Evolutionary conservation across 371 early-diverging fungal genomes (phyloP).

Genomic region (Circinella umbellata): DNA sequence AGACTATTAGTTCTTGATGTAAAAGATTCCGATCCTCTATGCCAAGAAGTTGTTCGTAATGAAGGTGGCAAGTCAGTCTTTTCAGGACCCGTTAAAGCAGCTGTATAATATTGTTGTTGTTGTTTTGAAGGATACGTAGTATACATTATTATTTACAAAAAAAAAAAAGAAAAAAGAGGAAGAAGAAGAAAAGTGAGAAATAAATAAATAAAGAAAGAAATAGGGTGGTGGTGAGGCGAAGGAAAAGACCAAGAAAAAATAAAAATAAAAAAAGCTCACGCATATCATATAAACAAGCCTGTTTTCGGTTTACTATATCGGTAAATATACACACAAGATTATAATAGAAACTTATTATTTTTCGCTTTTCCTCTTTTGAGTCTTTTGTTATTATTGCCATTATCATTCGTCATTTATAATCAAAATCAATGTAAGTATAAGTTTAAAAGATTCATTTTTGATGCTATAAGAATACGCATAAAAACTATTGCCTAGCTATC

Average conservation of each 20-base stretch:
- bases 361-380: too few species aligned
- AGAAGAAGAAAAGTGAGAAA: conserved; percentile 11
- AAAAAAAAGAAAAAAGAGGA: conserved; percentile 11
- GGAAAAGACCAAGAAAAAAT: neutral
- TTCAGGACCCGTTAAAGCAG: conserved; percentile 12
- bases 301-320: conserved; percentile 22
- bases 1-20: neutral
- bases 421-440: neutral
- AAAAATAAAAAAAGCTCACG: too few species aligned
- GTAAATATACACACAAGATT: neutral
- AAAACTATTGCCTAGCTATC: neutral
- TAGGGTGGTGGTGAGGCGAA: neutral
- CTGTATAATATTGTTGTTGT: conserved; percentile 15
- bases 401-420: neutral
- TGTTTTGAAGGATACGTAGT: conserved; percentile 7
- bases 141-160: conserved; percentile 19
- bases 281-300: neutral
- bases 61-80: neutral
- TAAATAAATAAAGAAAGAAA: conserved; percentile 1
- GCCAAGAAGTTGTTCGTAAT: neutral
- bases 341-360: neutral
- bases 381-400: too few species aligned
- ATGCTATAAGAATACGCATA: too few species aligned
- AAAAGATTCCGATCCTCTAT: neutral
- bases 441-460: neutral